A percentile compares a stretch with the other conserved stretches of the same genome.
phyloP scores from a whole-genome alignment of 306 rosid species.

The Carpinus fangiana region DNA sequence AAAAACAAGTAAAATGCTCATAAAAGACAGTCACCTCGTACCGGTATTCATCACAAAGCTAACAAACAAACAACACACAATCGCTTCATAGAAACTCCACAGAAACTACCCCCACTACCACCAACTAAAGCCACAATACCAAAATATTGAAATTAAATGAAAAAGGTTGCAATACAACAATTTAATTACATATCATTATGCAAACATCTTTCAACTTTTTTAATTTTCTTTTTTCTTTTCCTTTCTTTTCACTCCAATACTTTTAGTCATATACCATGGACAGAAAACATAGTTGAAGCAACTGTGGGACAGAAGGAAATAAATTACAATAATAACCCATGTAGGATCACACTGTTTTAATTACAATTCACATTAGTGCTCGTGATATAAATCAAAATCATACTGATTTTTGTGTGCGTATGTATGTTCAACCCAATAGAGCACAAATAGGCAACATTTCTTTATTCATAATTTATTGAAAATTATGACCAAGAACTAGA shows the following conservation, averaged over 20 bases:
- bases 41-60: conserved; percentile 47
- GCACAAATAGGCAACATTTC: conserved; percentile 10
- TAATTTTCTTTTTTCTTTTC: conserved; percentile 25
- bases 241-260: conserved; percentile 51
- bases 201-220: conserved; percentile 50
- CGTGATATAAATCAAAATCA: too few species aligned
- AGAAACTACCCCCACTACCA: conserved; percentile 90
- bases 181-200: too few species aligned
- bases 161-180: too few species aligned
- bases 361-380: too few species aligned
- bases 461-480: not conserved
- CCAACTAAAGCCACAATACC: too few species aligned
- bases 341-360: too few species aligned
- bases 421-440: not conserved
- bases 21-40: conserved; percentile 39
- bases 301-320: too few species aligned
- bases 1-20: conserved; percentile 22
- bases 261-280: conserved; percentile 3
- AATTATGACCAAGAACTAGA: not conserved
- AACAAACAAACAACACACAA: conserved; percentile 66
- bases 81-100: conserved; percentile 82
- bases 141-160: too few species aligned
- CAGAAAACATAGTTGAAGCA: too few species aligned
- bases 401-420: not conserved
- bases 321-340: too few species aligned